Conservation (phyloP, 352 stramenopile species). For the Phytophthora podocarpi region DNA sequence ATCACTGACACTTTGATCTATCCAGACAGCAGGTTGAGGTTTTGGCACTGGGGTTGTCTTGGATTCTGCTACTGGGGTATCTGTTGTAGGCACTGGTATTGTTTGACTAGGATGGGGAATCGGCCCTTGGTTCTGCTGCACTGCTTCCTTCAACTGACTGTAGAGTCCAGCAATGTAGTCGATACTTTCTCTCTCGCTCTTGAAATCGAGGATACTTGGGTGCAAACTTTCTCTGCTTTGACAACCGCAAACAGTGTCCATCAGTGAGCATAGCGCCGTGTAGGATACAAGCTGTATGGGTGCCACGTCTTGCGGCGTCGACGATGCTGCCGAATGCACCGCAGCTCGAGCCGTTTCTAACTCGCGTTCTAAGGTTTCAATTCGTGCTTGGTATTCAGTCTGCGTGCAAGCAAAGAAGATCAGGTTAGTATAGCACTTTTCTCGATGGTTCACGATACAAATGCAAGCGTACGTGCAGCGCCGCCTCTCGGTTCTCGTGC, state of each 20-base stretch:
- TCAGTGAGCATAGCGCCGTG: conserved; percentile 54
- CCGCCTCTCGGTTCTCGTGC: conserved; percentile 58
- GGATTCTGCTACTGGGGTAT: not conserved
- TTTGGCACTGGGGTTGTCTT: not conserved
- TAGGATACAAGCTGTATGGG: conserved; percentile 40
- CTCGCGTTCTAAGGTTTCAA: conserved; percentile 40
- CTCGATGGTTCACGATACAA: not conserved
- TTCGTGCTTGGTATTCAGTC: conserved; percentile 46
- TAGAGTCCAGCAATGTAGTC: conserved; percentile 49
- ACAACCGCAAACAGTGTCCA: conserved; percentile 19
- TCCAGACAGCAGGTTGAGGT: not conserved
- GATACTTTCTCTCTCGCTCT: conserved; percentile 29
- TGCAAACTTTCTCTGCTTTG: conserved; percentile 13
- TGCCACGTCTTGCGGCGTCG: not conserved
- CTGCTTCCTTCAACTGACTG: conserved; percentile 30
- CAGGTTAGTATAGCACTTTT: not conserved
- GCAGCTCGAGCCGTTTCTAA: conserved; percentile 20
- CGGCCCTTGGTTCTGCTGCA: conserved; percentile 4
- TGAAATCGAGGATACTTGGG: conserved; percentile 34
- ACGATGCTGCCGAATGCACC: not conserved
- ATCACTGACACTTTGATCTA: not conserved
- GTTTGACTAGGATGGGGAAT: not conserved
- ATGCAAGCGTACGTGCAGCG: conserved; percentile 40
- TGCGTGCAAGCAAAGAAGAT: conserved; percentile 13
- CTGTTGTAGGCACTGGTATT: not conserved